Base-by-base conservation (phyloP, 1,284 basidiomycete genomes). In the Microbotryum lychnidis-dioicae region DNA sequence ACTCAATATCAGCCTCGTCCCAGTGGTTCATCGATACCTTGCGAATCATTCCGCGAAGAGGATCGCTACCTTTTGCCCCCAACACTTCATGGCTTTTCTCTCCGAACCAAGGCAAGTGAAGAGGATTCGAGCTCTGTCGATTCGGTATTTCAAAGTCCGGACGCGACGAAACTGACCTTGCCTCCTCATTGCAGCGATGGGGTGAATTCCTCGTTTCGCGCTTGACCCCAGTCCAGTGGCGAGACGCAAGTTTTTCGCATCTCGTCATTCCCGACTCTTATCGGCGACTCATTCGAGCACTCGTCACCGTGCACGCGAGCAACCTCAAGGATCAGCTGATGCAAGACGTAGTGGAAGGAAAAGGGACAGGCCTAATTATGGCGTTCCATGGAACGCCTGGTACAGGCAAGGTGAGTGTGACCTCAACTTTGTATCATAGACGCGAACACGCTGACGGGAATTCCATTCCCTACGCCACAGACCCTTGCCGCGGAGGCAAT, bases 331-430 rank as follows among this genome's bases (percentile, higher is more conserved):
- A 55, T n/a, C n/a, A 50, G 21, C 59, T 68, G 14, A 50, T 68
- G n/a, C 57, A 33, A 4, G 66, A 68, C 31, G 31, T 54, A 47
- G 64, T 68, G 18, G 57, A 61, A 23, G 64, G 64, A 47, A 68
- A 68, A 47, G 62, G 66, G 3, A 59, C 56, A 31, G 66, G 66
- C 16, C 50, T 63, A 9, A 65, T 68, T 18, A 68, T 68, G 57
- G 62, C 64, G 6, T 52, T 63, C 2, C 58, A 63, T 18, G 62
- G 62, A 37, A 23, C 54, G 2, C 58, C 62, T 12, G 62, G 62
- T 0, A 63, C 62, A 4, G 62, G 62, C 4, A 63, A 63, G 54
- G 60, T 58, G 10, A 12, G 60, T n/a, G 2, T 23, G 16, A 31
- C 31, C 1, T 31, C 31, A 9, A 10, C 31, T 31, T 31, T 31